phyloP scores from a whole-genome alignment of 2,329 filamentous ascomycete genomes.

The Hypoxylon sp. region DNA sequence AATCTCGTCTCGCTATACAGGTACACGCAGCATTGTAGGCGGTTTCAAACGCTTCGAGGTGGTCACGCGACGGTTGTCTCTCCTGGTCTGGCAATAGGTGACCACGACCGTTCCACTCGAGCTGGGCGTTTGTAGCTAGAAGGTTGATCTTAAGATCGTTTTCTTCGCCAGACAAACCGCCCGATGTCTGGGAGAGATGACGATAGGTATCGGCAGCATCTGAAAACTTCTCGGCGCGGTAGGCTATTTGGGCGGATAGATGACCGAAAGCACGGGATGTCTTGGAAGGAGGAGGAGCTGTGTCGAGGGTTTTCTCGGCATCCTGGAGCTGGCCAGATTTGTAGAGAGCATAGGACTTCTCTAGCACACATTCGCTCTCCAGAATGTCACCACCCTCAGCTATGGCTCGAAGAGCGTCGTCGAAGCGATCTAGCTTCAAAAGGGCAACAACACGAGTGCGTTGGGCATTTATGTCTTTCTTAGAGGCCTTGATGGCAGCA shows the following conservation, averaged over 20 bases:
- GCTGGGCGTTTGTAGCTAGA: slow-evolving; percentile 75
- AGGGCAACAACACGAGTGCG: slow-evolving; percentile 78
- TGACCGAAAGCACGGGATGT: slow-evolving; percentile 55
- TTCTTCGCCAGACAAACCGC: slow-evolving; percentile 65
- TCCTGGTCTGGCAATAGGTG: slow-evolving; percentile 59
- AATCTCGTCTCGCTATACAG: slow-evolving; percentile 73
- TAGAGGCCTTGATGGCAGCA: slow-evolving; percentile 68
- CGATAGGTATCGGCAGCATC: slow-evolving; percentile 71
- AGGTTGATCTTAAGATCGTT: slow-evolving; percentile 81
- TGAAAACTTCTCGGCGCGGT: slow-evolving; percentile 77
- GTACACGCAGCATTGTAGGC: slow-evolving; percentile 82
- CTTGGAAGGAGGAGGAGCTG: slow-evolving; percentile 42
- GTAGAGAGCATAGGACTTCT: slow-evolving; percentile 85
- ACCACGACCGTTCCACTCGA: slow-evolving; percentile 71
- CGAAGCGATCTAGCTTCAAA: slow-evolving; percentile 82
- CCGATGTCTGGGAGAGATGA: slow-evolving; percentile 58
- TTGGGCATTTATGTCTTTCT: slow-evolving; percentile 64
- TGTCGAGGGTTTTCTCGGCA: slow-evolving; percentile 59
- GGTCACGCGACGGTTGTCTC: slow-evolving; percentile 65
- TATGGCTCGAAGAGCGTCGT: slow-evolving; percentile 76
- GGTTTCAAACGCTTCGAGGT: slow-evolving; percentile 80
- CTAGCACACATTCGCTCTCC: slow-evolving; percentile 68
- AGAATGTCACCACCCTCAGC: slow-evolving; percentile 69
- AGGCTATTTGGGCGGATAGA: slow-evolving; percentile 72
- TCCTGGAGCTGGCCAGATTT: slow-evolving; percentile 75